A percentile compares a stretch with the other conserved stretches of the same genome.
Evolutionary conservation across 768 basidiomycete species (phyloP).

Genomic region (Trametes maxima): DNA sequence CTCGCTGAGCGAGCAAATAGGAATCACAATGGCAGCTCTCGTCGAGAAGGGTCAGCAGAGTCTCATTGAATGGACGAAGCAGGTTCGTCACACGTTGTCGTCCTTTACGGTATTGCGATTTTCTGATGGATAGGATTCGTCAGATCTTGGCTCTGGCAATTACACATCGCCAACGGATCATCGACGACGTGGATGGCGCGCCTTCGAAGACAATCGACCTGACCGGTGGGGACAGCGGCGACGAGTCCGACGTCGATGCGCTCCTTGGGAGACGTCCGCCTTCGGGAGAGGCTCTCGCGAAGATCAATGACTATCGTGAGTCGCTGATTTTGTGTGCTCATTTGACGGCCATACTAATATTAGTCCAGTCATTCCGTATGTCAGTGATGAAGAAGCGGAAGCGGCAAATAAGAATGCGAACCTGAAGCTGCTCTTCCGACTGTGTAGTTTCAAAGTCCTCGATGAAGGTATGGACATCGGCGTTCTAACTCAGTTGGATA

Average conservation of each 20-base stretch:
- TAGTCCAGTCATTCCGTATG: slow-evolving; percentile 69
- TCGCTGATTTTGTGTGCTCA: not conserved
- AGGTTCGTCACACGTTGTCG: slow-evolving; percentile 52
- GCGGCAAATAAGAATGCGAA: slow-evolving; percentile 78
- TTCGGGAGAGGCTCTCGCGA: slow-evolving; percentile 67
- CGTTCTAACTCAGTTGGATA: not conserved
- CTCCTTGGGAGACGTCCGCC: slow-evolving; percentile 43
- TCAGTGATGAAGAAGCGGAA: slow-evolving; percentile 71
- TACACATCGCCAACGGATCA: slow-evolving; percentile 56
- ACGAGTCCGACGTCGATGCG: slow-evolving; percentile 36
- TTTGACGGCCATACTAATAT: not conserved
- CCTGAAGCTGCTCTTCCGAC: slow-evolving; percentile 82
- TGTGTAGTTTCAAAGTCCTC: slow-evolving; percentile 69
- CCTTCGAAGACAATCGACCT: slow-evolving; percentile 28
- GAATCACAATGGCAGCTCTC: slow-evolving; percentile 77
- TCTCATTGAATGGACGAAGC: slow-evolving; percentile 78
- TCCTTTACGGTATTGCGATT: not conserved
- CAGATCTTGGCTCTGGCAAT: slow-evolving; percentile 68
- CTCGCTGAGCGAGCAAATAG: slow-evolving; percentile 88
- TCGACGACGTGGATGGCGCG: slow-evolving; percentile 60
- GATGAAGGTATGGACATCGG: slow-evolving; percentile 55
- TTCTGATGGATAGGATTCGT: not conserved
- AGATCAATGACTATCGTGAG: slow-evolving; percentile 80
- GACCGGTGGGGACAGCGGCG: slow-evolving; percentile 38
- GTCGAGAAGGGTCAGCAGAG: slow-evolving; percentile 63